A percentile compares a stretch with the other conserved stretches of the same genome.
These are phyloP conservation scores for Penstemon newberryi DNA, from an alignment of 257 asterid genomes.

Conservation along the genomic window DNA sequence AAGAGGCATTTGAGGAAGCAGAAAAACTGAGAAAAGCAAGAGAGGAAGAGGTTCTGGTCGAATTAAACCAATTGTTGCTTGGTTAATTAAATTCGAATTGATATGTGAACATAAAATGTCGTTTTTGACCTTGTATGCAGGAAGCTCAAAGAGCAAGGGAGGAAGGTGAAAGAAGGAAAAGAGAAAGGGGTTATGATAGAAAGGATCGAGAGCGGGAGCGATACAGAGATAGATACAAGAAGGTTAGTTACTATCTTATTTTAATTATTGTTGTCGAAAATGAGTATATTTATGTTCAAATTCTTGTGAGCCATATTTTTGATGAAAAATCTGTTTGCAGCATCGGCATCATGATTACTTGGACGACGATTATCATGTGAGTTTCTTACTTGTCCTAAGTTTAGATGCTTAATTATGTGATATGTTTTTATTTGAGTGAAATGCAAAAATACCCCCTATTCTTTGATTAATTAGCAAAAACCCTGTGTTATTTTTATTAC, in stretches of 20 bases:
- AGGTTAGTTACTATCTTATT: slow-evolving; percentile 41
- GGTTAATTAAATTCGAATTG: not conserved
- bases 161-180: too few relatives aligned
- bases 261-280: not conserved
- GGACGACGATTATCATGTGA: slow-evolving; percentile 88
- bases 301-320: not conserved
- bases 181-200: slow-evolving; percentile 3
- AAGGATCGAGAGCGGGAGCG: slow-evolving; percentile 47
- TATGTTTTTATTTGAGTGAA: too few relatives aligned
- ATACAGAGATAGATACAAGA: slow-evolving; percentile 54
- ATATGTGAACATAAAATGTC: slow-evolving; percentile 17
- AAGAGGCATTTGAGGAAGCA: slow-evolving; percentile 80
- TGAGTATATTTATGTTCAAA: not conserved
- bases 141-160: too few relatives aligned
- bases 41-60: slow-evolving; percentile 66
- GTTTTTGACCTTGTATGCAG: too few relatives aligned
- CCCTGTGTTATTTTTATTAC: too few relatives aligned
- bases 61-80: slow-evolving; percentile 12
- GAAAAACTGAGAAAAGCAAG: slow-evolving; percentile 74
- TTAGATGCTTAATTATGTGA: not conserved
- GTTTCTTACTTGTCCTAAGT: slow-evolving; percentile 23
- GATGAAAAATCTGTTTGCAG: slow-evolving; percentile 49
- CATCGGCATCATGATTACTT: slow-evolving; percentile 50
- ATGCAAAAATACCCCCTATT: too few relatives aligned
- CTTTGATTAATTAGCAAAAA: too few relatives aligned